Evolutionary conservation across 2,329 filamentous ascomycete species (phyloP).

Genomic region (Aureobasidium sp.): DNA sequence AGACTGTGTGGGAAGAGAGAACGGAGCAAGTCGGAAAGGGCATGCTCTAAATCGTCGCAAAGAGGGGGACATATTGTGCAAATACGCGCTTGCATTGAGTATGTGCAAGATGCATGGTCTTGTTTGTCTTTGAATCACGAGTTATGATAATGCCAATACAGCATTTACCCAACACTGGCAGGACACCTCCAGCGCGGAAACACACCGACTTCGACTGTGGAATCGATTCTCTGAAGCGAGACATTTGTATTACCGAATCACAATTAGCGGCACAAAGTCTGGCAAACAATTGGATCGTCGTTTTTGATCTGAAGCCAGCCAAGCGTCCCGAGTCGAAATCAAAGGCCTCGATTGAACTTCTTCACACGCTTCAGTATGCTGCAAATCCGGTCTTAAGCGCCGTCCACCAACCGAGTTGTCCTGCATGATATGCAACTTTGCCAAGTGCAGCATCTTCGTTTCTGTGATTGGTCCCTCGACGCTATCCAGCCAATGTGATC

Average conservation of each 20-base stretch:
- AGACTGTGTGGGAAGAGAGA: slow-evolving; percentile 96
- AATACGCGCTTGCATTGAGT: not conserved
- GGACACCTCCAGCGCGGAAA: not conserved
- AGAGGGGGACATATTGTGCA: not conserved
- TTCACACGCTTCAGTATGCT: not conserved
- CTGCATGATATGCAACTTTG: slow-evolving; percentile 4
- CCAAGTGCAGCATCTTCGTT: not conserved
- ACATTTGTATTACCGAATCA: not conserved
- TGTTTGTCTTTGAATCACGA: not conserved
- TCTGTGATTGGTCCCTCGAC: slow-evolving; percentile 8
- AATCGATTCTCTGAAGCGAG: not conserved
- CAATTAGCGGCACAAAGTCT: not conserved
- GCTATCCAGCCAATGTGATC: slow-evolving; percentile 5
- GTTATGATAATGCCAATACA: slow-evolving; percentile 5
- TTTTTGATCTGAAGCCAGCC: not conserved
- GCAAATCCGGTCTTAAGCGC: not conserved
- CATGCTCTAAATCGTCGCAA: slow-evolving; percentile 60
- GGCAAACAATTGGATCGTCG: not conserved
- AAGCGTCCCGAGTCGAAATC: not conserved
- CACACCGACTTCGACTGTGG: not conserved
- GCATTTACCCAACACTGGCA: not conserved
- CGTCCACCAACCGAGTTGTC: slow-evolving; percentile 8
- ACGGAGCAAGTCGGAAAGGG: slow-evolving; percentile 82
- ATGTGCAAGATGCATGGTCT: not conserved
- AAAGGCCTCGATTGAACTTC: not conserved